These are phyloP conservation scores for Fusarium sp. DNA, from an alignment of 2,329 filamentous ascomycete genomes.

Conservation along the genomic window DNA sequence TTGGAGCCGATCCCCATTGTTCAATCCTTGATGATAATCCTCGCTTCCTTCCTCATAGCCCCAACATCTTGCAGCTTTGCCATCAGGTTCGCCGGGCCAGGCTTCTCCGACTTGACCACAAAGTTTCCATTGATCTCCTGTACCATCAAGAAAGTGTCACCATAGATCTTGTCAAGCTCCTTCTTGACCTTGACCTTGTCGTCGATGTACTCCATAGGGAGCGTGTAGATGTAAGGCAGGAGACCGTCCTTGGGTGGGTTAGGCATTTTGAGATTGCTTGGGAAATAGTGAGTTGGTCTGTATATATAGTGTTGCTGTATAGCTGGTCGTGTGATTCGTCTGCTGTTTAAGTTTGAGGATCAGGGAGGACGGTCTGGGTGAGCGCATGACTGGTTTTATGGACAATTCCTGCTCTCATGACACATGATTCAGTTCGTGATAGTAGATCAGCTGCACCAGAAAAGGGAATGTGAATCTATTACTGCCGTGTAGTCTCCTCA, in stretches of 20 bases:
- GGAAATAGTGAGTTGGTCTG: neutral
- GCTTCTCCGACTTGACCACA: neutral
- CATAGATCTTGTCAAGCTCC: neutral
- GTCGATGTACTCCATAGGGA: neutral
- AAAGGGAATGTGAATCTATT: neutral
- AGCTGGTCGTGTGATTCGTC: neutral
- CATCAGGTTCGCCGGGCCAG: neutral
- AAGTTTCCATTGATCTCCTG: neutral
- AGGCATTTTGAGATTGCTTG: neutral
- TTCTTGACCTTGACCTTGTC: neutral
- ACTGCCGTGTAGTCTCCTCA: neutral
- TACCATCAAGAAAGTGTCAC: neutral
- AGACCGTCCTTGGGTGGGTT: neutral
- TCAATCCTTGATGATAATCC: neutral
- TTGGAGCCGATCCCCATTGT: neutral
- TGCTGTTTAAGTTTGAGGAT: neutral
- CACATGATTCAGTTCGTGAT: neutral
- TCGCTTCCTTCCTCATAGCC: neutral
- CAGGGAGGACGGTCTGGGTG: neutral
- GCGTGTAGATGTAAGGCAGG: neutral
- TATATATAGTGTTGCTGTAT: neutral
- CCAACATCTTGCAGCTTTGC: neutral
- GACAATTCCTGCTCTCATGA: neutral
- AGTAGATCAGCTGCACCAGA: neutral
- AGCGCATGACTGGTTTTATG: neutral